These are phyloP conservation scores for Acacia crassicarpa DNA, from an alignment of 306 rosid species.

Conservation along the genomic window DNA sequence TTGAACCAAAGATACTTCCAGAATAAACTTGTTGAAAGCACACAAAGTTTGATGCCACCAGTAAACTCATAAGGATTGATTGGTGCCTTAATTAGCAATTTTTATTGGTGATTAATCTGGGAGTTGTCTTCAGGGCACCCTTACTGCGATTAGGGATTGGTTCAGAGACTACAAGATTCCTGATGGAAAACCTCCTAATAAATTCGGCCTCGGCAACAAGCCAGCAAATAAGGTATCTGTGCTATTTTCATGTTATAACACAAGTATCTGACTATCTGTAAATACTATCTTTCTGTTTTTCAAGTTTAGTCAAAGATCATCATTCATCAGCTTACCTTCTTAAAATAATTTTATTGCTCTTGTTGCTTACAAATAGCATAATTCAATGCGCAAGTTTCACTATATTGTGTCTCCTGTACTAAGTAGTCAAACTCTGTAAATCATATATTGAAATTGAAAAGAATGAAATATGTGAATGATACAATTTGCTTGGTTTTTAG, in stretches of 20 bases:
- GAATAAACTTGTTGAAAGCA: not conserved
- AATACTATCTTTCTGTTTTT: not conserved
- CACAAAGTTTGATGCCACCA: not conserved
- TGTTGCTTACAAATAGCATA: not conserved
- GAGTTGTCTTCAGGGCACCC: conserved; percentile 59
- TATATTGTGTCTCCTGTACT: not conserved
- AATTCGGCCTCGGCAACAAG: conserved; percentile 70
- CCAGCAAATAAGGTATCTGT: conserved; percentile 63
- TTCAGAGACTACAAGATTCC: conserved; percentile 81
- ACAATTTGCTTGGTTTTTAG: not conserved
- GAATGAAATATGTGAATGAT: not conserved
- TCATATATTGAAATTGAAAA: not conserved
- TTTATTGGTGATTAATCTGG: conserved; percentile 21
- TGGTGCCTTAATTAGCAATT: not conserved
- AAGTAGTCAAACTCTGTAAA: not conserved
- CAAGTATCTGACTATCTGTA: not conserved
- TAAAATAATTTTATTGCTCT: not conserved
- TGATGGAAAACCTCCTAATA: conserved; percentile 81
- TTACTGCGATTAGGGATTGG: conserved; percentile 74
- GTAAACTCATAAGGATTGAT: not conserved
- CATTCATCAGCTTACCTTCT: not conserved
- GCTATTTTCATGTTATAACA: not conserved
- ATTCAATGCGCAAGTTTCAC: not conserved
- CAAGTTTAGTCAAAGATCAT: not conserved
- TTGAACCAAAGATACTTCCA: not conserved